phyloP scores from a whole-genome alignment of 23 red algal species.

The Gracilariopsis chorda region DNA sequence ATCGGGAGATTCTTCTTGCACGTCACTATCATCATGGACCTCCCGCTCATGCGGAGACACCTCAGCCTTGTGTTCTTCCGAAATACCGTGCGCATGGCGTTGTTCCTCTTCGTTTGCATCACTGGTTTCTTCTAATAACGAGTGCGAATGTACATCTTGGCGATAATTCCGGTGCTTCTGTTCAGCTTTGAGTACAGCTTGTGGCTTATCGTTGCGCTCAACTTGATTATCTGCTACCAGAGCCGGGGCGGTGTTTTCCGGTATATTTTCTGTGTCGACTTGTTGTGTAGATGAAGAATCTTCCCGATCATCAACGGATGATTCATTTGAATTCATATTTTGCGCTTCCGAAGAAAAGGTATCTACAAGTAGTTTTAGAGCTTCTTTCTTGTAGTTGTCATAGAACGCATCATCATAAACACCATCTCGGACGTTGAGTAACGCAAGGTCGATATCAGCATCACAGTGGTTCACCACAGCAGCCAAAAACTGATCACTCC shows the following conservation, averaged over 20 bases:
- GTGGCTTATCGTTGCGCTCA: background rate
- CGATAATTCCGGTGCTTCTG: background rate
- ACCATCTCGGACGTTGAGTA: conserved; percentile 10
- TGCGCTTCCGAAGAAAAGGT: background rate
- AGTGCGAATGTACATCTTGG: background rate
- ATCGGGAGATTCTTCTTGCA: background rate
- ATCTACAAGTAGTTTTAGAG: background rate
- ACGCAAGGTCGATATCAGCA: conserved; percentile 30
- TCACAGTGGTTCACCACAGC: conserved; percentile 46
- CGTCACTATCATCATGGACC: background rate
- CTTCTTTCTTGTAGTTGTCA: conserved; percentile 4
- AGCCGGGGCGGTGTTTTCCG: background rate
- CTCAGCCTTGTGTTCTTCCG: background rate
- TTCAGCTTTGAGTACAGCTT: background rate
- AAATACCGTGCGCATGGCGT: background rate
- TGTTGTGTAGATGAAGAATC: background rate
- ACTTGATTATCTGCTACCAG: background rate
- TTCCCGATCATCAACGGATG: background rate
- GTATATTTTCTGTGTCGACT: background rate
- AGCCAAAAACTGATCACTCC: conserved; percentile 29
- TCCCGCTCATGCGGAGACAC: background rate
- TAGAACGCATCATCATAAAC: conserved; percentile 47
- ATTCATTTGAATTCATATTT: background rate
- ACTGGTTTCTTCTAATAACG: background rate
- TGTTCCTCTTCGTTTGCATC: background rate